Percentiles rank a stretch among this genome's conserved stretches.
phyloP scores from a whole-genome alignment of 345 rosid species.

The Arabidopsis suecica region DNA sequence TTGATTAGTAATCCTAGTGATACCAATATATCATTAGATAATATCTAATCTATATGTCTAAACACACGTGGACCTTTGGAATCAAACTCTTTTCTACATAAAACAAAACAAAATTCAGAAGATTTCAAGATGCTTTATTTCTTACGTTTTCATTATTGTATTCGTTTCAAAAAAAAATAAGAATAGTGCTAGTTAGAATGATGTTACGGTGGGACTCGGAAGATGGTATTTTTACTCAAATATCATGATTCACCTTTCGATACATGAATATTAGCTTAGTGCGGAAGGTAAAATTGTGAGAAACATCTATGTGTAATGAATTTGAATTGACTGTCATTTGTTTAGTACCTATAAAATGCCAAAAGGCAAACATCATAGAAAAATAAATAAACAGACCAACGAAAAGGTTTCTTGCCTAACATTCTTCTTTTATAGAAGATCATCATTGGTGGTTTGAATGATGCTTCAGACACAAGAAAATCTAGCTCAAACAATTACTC shows the following conservation, averaged over 20 bases:
- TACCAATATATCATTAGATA: neutral
- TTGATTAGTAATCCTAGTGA: neutral
- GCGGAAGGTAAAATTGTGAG: neutral
- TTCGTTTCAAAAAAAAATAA: neutral
- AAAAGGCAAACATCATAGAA: slow-evolving; percentile 18
- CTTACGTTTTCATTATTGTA: slow-evolving; percentile 20
- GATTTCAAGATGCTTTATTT: neutral
- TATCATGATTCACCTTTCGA: neutral
- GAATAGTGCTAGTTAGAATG: slow-evolving; percentile 7
- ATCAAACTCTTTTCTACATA: neutral
- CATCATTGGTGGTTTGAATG: slow-evolving; percentile 28
- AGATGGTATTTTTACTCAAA: neutral
- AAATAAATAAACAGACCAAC: slow-evolving; percentile 18
- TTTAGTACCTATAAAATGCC: slow-evolving; percentile 3
- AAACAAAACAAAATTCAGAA: neutral
- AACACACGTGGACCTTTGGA: slow-evolving; percentile 1
- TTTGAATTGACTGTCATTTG: neutral
- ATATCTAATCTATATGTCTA: neutral
- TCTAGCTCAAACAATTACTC: neutral
- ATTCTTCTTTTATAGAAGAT: slow-evolving; percentile 32
- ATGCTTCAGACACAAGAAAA: slow-evolving; percentile 38
- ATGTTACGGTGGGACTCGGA: slow-evolving; percentile 12
- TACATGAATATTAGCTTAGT: slow-evolving; percentile 8
- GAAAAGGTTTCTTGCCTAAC: slow-evolving; percentile 33
- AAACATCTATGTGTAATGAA: slow-evolving; percentile 14